Conservation (phyloP, 768 basidiomycete species). For the Phylloporus scabripes region DNA sequence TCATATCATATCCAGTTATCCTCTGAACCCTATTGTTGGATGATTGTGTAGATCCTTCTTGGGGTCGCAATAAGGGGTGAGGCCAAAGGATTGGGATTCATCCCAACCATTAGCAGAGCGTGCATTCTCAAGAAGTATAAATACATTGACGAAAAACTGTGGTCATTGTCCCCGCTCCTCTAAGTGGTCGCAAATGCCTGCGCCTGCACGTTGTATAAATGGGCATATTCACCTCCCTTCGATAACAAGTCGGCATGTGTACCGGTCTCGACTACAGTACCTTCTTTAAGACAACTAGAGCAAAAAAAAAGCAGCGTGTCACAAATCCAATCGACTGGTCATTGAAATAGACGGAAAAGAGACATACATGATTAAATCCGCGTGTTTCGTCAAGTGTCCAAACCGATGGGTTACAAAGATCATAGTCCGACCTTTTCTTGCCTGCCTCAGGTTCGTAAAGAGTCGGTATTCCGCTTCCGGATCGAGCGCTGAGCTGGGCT, state of each 20-base stretch:
- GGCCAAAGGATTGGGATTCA: no score
- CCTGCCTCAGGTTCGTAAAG: slow-evolving; percentile 24
- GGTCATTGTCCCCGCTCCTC: no score
- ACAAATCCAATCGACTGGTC: background rate
- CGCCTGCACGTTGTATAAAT: slow-evolving; percentile 31
- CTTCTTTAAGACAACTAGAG: slow-evolving; percentile 31
- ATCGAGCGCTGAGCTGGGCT: slow-evolving; percentile 37
- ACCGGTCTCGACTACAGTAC: slow-evolving; percentile 29
- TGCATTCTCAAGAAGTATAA: no score
- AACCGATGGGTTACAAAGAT: slow-evolving; percentile 39
- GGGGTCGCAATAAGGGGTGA: no score
- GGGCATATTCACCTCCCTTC: slow-evolving; percentile 29
- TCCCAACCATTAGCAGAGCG: no score
- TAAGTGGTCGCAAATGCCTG: slow-evolving; percentile 21
- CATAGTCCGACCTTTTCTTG: slow-evolving; percentile 33
- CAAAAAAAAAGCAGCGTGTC: background rate
- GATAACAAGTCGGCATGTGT: slow-evolving; percentile 30
- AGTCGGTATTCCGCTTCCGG: slow-evolving; percentile 32
- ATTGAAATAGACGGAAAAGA: background rate
- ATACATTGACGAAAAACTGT: no score
- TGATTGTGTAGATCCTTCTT: no score
- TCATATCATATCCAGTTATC: no score
- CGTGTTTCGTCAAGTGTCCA: slow-evolving; percentile 34
- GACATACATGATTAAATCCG: slow-evolving; percentile 33
- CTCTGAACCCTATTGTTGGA: no score